Evolutionary conservation across 768 basidiomycete genomes (phyloP).

Genomic region (Pleurotus salmoneostramineus): DNA sequence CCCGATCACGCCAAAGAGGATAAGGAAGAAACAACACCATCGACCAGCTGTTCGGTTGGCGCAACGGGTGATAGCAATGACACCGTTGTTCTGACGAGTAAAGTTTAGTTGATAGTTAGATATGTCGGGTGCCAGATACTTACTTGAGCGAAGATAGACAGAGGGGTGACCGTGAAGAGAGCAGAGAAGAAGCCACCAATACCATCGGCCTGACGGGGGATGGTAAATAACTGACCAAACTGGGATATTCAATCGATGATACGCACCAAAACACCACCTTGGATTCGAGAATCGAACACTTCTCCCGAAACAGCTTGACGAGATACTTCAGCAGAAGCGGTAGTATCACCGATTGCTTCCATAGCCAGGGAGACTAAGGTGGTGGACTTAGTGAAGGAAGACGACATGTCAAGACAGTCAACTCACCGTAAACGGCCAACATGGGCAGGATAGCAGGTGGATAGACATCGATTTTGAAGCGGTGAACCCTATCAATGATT

Average conservation of each 20-base stretch:
- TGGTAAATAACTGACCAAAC: slow-evolving; percentile 40
- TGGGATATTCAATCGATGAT: slow-evolving; percentile 10
- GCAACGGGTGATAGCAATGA: slow-evolving; percentile 81
- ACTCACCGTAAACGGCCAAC: slow-evolving; percentile 32
- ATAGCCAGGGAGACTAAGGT: slow-evolving; percentile 62
- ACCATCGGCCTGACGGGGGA: slow-evolving; percentile 63
- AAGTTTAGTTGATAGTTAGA: not conserved
- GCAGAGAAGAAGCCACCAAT: slow-evolving; percentile 76
- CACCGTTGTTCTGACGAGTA: slow-evolving; percentile 62
- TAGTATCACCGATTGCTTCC: slow-evolving; percentile 86
- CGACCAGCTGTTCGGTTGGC: slow-evolving; percentile 77
- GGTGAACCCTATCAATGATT: slow-evolving; percentile 49
- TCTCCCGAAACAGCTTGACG: slow-evolving; percentile 67
- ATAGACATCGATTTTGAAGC: slow-evolving; percentile 75
- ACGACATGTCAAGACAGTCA: not conserved
- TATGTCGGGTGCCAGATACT: not conserved
- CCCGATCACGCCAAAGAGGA: slow-evolving; percentile 76
- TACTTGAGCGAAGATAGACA: slow-evolving; percentile 74
- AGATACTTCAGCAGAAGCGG: slow-evolving; percentile 80
- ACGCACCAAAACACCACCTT: slow-evolving; percentile 70
- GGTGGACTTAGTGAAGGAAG: not conserved
- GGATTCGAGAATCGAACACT: slow-evolving; percentile 78
- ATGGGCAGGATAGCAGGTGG: slow-evolving; percentile 58
- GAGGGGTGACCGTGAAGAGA: slow-evolving; percentile 75
- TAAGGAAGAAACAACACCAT: slow-evolving; percentile 77